Percentiles rank a stretch among this genome's conserved stretches.
Evolutionary conservation across 208 protist species (phyloP).

Genomic region (Leishmania turanica): DNA sequence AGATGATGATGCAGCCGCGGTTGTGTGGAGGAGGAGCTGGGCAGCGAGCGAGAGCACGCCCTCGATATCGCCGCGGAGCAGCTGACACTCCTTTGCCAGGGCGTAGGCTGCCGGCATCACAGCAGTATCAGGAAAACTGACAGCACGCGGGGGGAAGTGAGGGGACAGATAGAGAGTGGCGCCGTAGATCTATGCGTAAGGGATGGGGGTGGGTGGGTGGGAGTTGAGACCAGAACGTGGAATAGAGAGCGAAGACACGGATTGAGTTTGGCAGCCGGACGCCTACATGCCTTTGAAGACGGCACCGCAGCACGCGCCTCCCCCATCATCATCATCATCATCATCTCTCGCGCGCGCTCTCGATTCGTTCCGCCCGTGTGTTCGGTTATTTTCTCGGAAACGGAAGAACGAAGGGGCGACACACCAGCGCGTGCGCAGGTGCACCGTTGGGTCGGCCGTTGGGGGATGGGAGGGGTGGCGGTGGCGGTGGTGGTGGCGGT

Average conservation of each 20-base stretch:
- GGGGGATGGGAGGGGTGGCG: no score
- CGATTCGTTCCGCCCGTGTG: neutral
- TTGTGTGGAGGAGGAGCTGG: constrained; percentile 14
- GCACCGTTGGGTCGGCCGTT: no score
- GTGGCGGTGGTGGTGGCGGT: no score
- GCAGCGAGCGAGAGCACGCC: constrained; percentile 56
- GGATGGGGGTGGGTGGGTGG: neutral
- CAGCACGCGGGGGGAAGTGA: neutral
- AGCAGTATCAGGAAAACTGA: neutral
- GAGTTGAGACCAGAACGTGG: neutral
- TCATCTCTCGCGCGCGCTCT: neutral
- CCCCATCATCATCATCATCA: neutral
- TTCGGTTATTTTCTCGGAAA: no score
- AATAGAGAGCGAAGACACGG: neutral
- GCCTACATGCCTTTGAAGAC: neutral
- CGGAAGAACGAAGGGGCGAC: no score
- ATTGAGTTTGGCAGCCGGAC: neutral
- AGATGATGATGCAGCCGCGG: neutral
- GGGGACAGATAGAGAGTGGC: neutral
- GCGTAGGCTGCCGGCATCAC: constrained; percentile 61
- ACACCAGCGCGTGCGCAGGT: no score
- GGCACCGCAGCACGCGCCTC: neutral
- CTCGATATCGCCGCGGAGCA: constrained; percentile 54
- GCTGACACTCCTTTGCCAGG: constrained; percentile 56
- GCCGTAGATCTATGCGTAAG: neutral